These are phyloP conservation scores for Schizothecium vesticola DNA, from an alignment of 495 filamentous ascomycete genomes.

Conservation along the genomic window DNA sequence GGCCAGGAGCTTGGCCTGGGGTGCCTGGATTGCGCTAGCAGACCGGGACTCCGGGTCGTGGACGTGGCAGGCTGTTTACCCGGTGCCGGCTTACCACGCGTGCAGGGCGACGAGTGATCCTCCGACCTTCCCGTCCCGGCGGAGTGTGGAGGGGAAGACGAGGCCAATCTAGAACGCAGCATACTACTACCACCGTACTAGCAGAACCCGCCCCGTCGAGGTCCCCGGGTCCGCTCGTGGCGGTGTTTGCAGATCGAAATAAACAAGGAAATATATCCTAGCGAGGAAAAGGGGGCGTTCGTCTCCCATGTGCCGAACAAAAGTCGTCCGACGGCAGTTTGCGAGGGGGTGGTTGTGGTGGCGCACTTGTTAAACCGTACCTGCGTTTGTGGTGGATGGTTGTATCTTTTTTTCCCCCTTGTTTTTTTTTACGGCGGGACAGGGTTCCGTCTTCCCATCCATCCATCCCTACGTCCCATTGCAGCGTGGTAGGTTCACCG, in stretches of 20 bases:
- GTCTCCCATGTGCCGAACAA: neutral
- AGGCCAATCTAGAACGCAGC: neutral
- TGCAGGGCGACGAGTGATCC: neutral
- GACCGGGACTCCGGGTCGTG: neutral
- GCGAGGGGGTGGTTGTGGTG: neutral
- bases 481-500: neutral
- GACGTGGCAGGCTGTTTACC: neutral
- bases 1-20: neutral
- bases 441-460: neutral
- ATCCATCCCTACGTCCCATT: neutral
- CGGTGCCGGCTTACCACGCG: neutral
- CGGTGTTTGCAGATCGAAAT: neutral
- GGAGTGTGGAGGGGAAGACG: neutral
- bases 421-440: neutral
- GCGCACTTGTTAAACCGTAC: neutral
- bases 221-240: neutral
- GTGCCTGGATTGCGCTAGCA: neutral
- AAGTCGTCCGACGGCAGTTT: neutral
- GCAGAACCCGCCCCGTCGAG: neutral
- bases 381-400: neutral
- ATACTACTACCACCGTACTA: neutral
- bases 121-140: neutral
- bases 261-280: neutral
- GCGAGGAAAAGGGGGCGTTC: neutral
- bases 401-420: neutral